Conservation (phyloP, 305 asterid genomes). For the Lippia alba region DNA sequence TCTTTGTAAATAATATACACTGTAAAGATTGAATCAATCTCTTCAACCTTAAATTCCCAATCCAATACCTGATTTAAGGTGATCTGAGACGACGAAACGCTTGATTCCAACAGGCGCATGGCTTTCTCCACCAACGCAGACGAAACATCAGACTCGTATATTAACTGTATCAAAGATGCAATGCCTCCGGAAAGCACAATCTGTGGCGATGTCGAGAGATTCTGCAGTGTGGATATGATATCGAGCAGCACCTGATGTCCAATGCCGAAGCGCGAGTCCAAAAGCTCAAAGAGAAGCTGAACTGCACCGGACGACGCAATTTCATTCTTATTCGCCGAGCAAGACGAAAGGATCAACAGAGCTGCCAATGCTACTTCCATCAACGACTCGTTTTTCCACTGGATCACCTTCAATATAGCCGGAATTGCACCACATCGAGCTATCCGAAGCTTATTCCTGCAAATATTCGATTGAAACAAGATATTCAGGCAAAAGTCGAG, state of each 20-base stretch:
- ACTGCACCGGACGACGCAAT: constrained; percentile 58
- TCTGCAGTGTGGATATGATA: constrained; percentile 54
- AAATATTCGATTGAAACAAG: too few species aligned
- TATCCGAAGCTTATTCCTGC: too few species aligned
- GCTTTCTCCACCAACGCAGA: constrained; percentile 57
- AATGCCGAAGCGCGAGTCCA: constrained; percentile 35
- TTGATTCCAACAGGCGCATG: constrained; percentile 47
- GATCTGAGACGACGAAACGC: constrained; percentile 48
- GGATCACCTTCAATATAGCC: constrained; percentile 42
- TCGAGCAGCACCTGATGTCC: constrained; percentile 56
- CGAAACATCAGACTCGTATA: constrained; percentile 40
- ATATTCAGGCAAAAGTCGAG: too few species aligned
- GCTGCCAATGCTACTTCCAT: constrained; percentile 55
- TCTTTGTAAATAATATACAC: too few species aligned
- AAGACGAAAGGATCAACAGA: constrained; percentile 61
- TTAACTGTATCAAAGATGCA: constrained; percentile 40
- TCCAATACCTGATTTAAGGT: constrained; percentile 47
- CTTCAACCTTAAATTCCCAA: too few species aligned
- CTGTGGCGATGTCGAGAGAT: constrained; percentile 58
- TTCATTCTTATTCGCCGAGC: constrained; percentile 52
- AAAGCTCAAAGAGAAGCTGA: constrained; percentile 43
- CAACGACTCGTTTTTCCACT: constrained; percentile 42
- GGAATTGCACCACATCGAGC: too few species aligned
- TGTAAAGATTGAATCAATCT: too few species aligned
- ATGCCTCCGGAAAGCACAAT: constrained; percentile 49